Conservation (phyloP, 805 yeast species). For the Lachancea kluyveri region DNA sequence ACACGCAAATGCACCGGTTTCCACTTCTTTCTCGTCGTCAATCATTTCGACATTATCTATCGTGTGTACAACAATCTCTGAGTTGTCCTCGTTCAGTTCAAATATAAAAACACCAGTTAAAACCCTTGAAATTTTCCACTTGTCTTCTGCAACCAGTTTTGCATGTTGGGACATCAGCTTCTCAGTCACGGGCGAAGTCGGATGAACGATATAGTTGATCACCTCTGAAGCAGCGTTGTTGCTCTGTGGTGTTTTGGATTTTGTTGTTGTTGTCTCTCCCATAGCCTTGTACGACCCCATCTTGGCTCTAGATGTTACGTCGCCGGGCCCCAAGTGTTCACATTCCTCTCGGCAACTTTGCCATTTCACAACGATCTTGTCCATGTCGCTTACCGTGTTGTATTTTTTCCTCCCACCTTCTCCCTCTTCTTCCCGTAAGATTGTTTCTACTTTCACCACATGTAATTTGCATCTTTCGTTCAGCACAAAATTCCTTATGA, state of each 20-base stretch:
- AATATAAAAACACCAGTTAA: constrained; percentile 55
- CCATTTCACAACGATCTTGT: constrained; percentile 25
- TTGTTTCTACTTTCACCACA: constrained; percentile 35
- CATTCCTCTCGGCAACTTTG: constrained; percentile 18
- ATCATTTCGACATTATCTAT: constrained; percentile 59
- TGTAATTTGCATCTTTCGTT: constrained; percentile 49
- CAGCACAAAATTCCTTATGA: constrained; percentile 50
- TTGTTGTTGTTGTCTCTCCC: no score
- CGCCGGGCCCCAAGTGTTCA: constrained; percentile 2
- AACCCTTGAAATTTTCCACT: constrained; percentile 13
- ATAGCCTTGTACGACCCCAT: constrained; percentile 2
- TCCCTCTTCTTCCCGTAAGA: constrained; percentile 13
- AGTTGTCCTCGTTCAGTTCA: constrained; percentile 53
- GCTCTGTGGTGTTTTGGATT: no score
- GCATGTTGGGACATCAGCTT: constrained; percentile 1
- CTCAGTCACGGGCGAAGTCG: constrained; percentile 1
- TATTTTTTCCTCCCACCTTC: constrained; percentile 7
- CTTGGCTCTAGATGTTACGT: constrained; percentile 6
- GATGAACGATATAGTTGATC: constrained; percentile 1
- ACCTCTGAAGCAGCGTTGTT: constrained; percentile 2
- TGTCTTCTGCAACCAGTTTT: neutral
- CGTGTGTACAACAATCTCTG: constrained; percentile 53
- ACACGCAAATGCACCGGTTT: constrained; percentile 21
- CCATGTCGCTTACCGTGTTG: constrained; percentile 16
- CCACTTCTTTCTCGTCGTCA: constrained; percentile 34